Evolutionary conservation across 2,329 filamentous ascomycete species (phyloP).

Genomic region (Diplodia seriata): DNA sequence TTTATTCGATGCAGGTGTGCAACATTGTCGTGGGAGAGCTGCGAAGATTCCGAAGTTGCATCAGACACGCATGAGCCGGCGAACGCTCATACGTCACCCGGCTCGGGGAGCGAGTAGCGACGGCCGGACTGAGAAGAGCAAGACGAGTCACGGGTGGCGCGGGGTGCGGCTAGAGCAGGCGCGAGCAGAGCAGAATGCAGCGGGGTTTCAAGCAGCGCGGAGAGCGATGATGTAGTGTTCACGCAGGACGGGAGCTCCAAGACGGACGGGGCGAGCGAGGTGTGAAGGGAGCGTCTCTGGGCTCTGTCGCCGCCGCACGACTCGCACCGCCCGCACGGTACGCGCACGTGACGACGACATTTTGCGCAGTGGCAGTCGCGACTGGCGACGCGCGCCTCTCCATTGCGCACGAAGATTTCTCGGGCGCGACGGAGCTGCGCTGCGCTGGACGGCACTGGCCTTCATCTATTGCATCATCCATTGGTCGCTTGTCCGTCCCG

Average conservation of each 20-base stretch:
- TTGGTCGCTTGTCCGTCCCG: conserved; percentile 6
- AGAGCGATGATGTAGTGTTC: conserved; percentile 19
- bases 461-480: conserved; percentile 14
- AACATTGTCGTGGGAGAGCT: conserved; percentile 38
- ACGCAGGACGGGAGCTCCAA: conserved; percentile 7
- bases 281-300: conserved; percentile 22
- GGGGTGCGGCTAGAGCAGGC: not conserved
- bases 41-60: conserved; percentile 22
- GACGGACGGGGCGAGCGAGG: conserved; percentile 5
- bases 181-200: not conserved
- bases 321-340: conserved; percentile 11
- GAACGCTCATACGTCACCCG: conserved; percentile 31
- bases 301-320: conserved; percentile 24
- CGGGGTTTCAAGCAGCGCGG: not conserved
- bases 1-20: conserved; percentile 37
- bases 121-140: conserved; percentile 6
- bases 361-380: not conserved
- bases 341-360: not conserved
- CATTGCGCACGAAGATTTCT: conserved; percentile 21
- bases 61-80: conserved; percentile 28
- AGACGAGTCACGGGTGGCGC: conserved; percentile 8
- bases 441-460: not conserved
- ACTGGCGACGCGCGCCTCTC: not conserved
- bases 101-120: conserved; percentile 19
- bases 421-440: conserved; percentile 8